These are phyloP conservation scores for Ganoderma lucidum DNA, from an alignment of 1,284 basidiomycete genomes.

Conservation along the genomic window DNA sequence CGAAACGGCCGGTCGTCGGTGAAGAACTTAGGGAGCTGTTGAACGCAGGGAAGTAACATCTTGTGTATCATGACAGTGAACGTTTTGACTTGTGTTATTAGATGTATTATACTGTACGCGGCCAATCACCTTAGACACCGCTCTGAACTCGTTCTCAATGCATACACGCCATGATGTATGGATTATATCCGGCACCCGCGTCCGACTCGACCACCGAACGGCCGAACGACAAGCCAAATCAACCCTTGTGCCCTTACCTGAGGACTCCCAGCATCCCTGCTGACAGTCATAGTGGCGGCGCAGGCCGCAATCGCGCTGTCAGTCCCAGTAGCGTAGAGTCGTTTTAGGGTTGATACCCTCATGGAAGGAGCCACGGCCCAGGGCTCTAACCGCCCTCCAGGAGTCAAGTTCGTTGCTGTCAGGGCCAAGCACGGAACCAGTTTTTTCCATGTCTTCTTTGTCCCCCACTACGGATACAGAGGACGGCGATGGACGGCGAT, in stretches of 20 bases:
- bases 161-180: neutral
- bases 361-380: neutral
- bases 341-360: conserved; percentile 17
- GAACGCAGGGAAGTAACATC: conserved; percentile 28
- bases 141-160: conserved; percentile 10
- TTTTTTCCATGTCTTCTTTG: neutral
- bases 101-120: conserved; percentile 26
- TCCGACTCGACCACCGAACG: neutral
- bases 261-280: neutral
- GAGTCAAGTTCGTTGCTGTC: conserved; percentile 14
- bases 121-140: conserved; percentile 9
- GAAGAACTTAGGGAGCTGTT: conserved; percentile 30
- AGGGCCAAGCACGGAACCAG: conserved; percentile 17
- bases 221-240: neutral
- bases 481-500: conserved; percentile 7
- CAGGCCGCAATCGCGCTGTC: conserved; percentile 10
- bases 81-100: conserved; percentile 27
- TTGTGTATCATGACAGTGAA: conserved; percentile 18
- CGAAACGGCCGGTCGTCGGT: conserved; percentile 26
- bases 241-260: neutral
- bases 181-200: neutral
- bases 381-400: conserved; percentile 15
- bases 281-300: neutral
- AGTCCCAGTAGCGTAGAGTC: conserved; percentile 10
- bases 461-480: neutral